Conservation (phyloP, 1,284 basidiomycete genomes). For the Kalmanozyma brasiliensis region DNA sequence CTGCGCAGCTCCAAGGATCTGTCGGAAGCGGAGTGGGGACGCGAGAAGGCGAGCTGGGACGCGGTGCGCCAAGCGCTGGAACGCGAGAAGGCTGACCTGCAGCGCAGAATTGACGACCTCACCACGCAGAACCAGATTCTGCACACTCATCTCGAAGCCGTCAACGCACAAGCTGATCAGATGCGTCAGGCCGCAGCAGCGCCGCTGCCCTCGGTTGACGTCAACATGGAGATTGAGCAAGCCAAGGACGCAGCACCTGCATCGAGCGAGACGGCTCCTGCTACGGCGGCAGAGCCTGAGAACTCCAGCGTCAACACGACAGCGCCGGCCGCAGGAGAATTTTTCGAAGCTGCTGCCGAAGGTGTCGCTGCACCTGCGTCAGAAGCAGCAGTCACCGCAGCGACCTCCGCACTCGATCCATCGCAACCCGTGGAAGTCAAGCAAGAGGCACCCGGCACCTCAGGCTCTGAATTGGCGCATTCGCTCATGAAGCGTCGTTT, state of each 20-base stretch:
- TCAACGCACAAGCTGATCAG: constrained; percentile 80
- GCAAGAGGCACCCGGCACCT: constrained; percentile 14
- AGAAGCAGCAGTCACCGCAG: constrained; percentile 1
- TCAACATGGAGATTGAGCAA: constrained; percentile 42
- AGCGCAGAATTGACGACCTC: constrained; percentile 78
- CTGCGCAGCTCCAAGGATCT: constrained; percentile 72
- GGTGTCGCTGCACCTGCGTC: constrained; percentile 4
- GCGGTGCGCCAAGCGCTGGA: constrained; percentile 80
- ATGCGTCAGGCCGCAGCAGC: constrained; percentile 73
- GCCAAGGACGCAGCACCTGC: constrained; percentile 31
- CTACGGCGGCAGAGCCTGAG: constrained; percentile 71
- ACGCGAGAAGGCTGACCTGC: constrained; percentile 80
- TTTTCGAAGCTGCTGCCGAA: background rate
- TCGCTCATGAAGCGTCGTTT: constrained; percentile 40
- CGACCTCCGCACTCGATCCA: constrained; percentile 1
- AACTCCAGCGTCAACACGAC: background rate
- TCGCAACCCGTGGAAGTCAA: constrained; percentile 11
- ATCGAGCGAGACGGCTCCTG: constrained; percentile 68
- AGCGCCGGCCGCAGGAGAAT: constrained; percentile 2
- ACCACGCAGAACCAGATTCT: constrained; percentile 80
- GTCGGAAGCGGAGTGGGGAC: constrained; percentile 75
- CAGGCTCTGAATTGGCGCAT: constrained; percentile 33
- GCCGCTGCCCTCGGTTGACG: constrained; percentile 57
- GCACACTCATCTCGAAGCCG: constrained; percentile 85
- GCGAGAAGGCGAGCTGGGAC: constrained; percentile 83